Base-by-base conservation (phyloP, 1,139 yeast species). In the Zygosaccharomyces pseudobailii region DNA sequence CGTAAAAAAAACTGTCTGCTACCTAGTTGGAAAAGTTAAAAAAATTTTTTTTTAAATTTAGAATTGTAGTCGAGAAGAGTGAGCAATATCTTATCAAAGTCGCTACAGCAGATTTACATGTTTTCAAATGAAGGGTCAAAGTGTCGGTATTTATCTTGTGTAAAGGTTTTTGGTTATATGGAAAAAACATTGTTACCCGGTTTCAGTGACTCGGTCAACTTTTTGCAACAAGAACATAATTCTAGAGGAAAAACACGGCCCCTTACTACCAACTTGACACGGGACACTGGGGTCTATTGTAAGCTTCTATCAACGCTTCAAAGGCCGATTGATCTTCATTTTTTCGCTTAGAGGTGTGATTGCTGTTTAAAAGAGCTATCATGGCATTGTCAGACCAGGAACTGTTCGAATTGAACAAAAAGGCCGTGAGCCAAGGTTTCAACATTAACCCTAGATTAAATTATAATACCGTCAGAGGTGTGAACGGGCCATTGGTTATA, bases 391-490 rank as follows among this genome's bases (percentile, higher is more conserved):
- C 72, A 28, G 72, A 71, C 55, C 65, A 67, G 54, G 71, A 71
- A 57, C 54, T 71, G 55, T 71, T 64, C 67, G 96, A 87, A 59
- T 75, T 89, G 65, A 89, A 89, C 78, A 87, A 88, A 70, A 80
- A 82, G 68, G 97, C 97, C 44, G 97, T 84, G 49, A 85, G 92
- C 50, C 86, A 87, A 67, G 94, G 95, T 58, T 88, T 88, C 74
- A 82, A 86, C 57, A 83, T 89, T 65, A 84, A 87, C 67, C 97
- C 97, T 54, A 84, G 96, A 72, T 70, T 87, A 59, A 85, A 83
- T 63, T 92, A 92, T 73, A 92, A 92, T 74, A 92, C 98, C 25
- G 98, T 92, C 55, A 92, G 92, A 46, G 97, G 97, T 67, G 95
- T 92, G 62, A 92, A 92, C 71, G 99, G 99, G 52, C 99, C 99